Evolutionary conservation across 495 filamentous ascomycete genomes (phyloP).

Genomic region (Penicillium manginii): DNA sequence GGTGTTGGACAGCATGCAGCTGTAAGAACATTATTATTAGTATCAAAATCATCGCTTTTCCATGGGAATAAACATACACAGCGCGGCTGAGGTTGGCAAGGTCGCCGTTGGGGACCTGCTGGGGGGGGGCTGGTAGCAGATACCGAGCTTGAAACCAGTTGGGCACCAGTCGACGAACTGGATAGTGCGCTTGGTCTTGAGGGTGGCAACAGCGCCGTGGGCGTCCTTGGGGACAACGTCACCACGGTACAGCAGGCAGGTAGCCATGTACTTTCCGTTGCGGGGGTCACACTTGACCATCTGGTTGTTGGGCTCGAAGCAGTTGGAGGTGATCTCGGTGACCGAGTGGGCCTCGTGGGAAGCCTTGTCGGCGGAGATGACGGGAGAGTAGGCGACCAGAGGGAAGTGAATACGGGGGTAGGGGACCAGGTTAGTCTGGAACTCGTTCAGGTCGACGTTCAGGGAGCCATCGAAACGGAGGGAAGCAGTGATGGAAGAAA

Average conservation of each 20-base stretch:
- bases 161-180: slow-evolving; percentile 99
- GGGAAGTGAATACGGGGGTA: slow-evolving; percentile 99
- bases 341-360: slow-evolving; percentile 86
- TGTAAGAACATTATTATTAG: slow-evolving; percentile 39
- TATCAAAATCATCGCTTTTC: not conserved
- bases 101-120: slow-evolving; percentile 94
- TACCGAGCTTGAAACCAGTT: slow-evolving; percentile 99
- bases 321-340: slow-evolving; percentile 66
- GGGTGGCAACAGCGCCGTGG: slow-evolving; percentile 84
- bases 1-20: slow-evolving; percentile 99
- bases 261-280: slow-evolving; percentile 99
- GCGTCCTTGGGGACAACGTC: slow-evolving; percentile 97
- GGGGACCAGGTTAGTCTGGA: slow-evolving; percentile 99
- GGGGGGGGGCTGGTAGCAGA: slow-evolving; percentile 97
- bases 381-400: slow-evolving; percentile 91
- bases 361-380: slow-evolving; percentile 91
- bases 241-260: slow-evolving; percentile 95
- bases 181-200: slow-evolving; percentile 98
- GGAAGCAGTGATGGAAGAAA: slow-evolving; percentile 97
- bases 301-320: slow-evolving; percentile 85
- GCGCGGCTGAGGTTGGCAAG: slow-evolving; percentile 96
- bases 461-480: slow-evolving; percentile 98
- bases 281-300: slow-evolving; percentile 99
- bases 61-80: slow-evolving; percentile 66
- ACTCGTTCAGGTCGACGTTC: slow-evolving; percentile 99